Percentiles rank a stretch among this genome's conserved stretches.
phyloP scores from a whole-genome alignment of 2,329 filamentous ascomycete species.

The Thielaviopsis euricoi region DNA sequence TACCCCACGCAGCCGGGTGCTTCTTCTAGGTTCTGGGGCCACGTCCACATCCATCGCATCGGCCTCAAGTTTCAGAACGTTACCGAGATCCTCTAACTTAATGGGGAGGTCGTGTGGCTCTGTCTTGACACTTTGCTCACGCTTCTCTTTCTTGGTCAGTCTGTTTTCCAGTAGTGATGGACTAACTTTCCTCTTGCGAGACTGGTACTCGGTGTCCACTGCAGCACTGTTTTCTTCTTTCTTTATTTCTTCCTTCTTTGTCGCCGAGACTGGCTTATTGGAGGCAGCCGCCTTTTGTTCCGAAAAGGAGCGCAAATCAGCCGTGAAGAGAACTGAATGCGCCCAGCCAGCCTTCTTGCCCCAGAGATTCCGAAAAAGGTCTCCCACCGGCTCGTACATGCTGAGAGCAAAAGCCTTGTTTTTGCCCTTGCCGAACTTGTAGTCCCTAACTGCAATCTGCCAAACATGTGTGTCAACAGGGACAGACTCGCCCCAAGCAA shows the following conservation, averaged over 20 bases:
- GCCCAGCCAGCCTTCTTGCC: slow-evolving; percentile 93
- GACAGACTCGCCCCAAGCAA: slow-evolving; percentile 90
- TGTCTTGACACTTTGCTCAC: slow-evolving; percentile 5
- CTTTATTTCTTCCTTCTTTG: slow-evolving; percentile 15
- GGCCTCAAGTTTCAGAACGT: slow-evolving; percentile 6
- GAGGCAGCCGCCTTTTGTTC: slow-evolving; percentile 28
- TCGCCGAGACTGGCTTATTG: slow-evolving; percentile 12
- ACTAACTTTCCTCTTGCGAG: slow-evolving; percentile 10
- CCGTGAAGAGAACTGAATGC: slow-evolving; percentile 90
- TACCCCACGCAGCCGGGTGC: slow-evolving; percentile 5
- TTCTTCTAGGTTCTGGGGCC: slow-evolving; percentile 5
- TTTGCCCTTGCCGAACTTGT: slow-evolving; percentile 77
- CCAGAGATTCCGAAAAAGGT: slow-evolving; percentile 82
- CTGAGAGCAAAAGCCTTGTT: slow-evolving; percentile 72
- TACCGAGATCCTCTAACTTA: slow-evolving; percentile 3
- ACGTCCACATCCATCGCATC: slow-evolving; percentile 10
- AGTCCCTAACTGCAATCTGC: slow-evolving; percentile 95
- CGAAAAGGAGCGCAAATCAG: slow-evolving; percentile 73
- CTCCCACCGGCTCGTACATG: slow-evolving; percentile 78
- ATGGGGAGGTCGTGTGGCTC: background rate
- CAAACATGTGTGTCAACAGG: slow-evolving; percentile 96
- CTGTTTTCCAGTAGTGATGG: background rate
- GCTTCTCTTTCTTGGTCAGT: background rate
- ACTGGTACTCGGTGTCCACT: slow-evolving; percentile 18
- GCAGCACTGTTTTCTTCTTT: slow-evolving; percentile 13